A percentile compares a stretch with the other conserved stretches of the same genome.
phyloP scores from a whole-genome alignment of 1,284 basidiomycete species.

The Rhodotorula sp. region DNA sequence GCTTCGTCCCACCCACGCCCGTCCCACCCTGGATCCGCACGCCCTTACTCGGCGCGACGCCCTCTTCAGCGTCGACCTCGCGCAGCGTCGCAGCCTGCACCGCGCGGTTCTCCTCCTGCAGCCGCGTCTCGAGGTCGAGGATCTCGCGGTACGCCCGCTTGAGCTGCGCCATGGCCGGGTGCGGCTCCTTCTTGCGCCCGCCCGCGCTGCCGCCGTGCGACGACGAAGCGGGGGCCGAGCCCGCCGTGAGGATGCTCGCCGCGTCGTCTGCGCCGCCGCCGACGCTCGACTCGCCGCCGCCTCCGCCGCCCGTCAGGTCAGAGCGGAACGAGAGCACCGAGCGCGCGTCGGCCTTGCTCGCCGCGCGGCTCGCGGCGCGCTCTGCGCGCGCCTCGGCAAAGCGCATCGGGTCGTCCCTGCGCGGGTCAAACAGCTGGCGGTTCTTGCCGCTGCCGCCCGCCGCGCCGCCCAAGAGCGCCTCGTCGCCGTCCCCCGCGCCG shows the following conservation, averaged over 20 bases:
- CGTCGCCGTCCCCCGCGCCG: conserved; percentile 8
- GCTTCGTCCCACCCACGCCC: background rate
- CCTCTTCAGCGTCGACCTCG: conserved; percentile 44
- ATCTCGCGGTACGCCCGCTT: conserved; percentile 78
- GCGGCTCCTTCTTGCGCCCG: conserved; percentile 55
- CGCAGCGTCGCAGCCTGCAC: conserved; percentile 15
- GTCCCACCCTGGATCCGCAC: conserved; percentile 20
- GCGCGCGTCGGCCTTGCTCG: conserved; percentile 1
- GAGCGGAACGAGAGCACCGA: conserved; percentile 34
- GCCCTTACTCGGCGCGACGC: conserved; percentile 47
- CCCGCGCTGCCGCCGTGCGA: conserved; percentile 46
- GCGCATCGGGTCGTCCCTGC: conserved; percentile 78
- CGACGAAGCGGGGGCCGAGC: conserved; percentile 51
- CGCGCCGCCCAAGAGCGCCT: background rate
- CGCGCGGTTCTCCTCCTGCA: conserved; percentile 62
- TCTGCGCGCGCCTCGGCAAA: conserved; percentile 57
- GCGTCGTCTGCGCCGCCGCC: conserved; percentile 53
- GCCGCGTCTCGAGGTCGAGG: conserved; percentile 67
- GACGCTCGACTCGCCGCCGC: background rate
- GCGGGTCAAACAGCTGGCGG: conserved; percentile 75
- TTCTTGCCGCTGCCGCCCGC: conserved; percentile 19
- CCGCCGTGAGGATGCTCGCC: conserved; percentile 68
- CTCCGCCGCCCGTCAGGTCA: background rate
- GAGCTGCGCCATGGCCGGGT: conserved; percentile 70
- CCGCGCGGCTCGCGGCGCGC: background rate